Evolutionary conservation across 225 moss, liverwort and hornwort species (phyloP).

Genomic region (Bryum argenteum): DNA sequence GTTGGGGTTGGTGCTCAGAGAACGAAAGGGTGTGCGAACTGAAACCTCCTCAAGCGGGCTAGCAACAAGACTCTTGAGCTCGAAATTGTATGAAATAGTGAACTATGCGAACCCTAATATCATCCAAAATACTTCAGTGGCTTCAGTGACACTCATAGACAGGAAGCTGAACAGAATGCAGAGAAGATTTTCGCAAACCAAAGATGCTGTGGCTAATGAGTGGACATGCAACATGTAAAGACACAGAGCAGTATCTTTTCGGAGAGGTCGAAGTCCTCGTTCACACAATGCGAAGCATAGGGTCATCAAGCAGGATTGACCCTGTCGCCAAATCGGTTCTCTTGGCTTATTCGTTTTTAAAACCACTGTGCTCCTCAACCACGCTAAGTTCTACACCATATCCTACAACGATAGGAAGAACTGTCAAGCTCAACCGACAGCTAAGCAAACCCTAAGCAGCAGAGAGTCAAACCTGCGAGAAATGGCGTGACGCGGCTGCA

Average conservation of each 20-base stretch:
- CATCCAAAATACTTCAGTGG: background rate
- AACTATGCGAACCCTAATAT: background rate
- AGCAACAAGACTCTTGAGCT: background rate
- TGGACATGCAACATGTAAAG: constrained; percentile 64
- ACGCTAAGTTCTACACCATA: background rate
- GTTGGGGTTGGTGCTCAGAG: background rate
- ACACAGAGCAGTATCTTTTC: constrained; percentile 57
- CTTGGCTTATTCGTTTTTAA: too few relatives aligned
- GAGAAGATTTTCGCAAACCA: constrained; percentile 56
- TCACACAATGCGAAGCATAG: constrained; percentile 10
- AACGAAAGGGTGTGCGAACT: background rate
- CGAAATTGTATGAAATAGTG: background rate
- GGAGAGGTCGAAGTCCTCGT: constrained; percentile 55
- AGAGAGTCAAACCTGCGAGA: constrained; percentile 32
- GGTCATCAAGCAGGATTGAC: background rate
- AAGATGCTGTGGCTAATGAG: constrained; percentile 65
- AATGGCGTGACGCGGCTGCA: constrained; percentile 45
- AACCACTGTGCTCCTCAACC: background rate
- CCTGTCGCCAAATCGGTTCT: background rate
- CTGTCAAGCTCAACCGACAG: background rate
- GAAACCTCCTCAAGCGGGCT: background rate
- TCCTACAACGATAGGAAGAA: background rate
- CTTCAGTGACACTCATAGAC: background rate
- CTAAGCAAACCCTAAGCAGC: constrained; percentile 5
- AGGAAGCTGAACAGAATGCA: constrained; percentile 6